Conservation (phyloP, 768 basidiomycete species). For the Mycena rosella region DNA sequence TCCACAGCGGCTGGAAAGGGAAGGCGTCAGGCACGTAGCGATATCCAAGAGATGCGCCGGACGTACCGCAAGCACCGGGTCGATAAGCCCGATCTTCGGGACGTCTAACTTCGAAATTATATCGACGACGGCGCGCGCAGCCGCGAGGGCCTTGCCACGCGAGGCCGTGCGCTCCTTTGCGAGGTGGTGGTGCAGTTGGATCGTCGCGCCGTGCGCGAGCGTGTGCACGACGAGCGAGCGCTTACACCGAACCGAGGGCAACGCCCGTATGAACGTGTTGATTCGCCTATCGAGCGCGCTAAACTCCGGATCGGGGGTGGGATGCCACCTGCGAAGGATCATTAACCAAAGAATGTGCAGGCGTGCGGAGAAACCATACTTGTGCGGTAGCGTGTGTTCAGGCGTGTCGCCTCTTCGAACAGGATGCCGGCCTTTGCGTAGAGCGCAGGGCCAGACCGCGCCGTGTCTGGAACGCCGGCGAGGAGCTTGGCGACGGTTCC, state of each 20-base stretch:
- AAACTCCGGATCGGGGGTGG: constrained; percentile 39
- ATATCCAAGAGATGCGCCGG: background rate
- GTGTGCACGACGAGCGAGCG: constrained; percentile 41
- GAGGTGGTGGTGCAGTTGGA: constrained; percentile 10
- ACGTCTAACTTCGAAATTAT: constrained; percentile 19
- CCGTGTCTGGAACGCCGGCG: constrained; percentile 7
- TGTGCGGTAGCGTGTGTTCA: constrained; percentile 3
- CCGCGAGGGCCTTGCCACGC: background rate
- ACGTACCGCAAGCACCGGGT: constrained; percentile 32
- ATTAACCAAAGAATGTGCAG: too few species aligned
- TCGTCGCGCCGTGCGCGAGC: constrained; percentile 35
- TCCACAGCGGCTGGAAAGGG: constrained; percentile 11
- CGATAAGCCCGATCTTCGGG: constrained; percentile 10
- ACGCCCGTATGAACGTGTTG: constrained; percentile 8
- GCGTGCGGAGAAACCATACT: background rate
- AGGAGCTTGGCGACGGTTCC: constrained; percentile 28
- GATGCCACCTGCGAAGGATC: background rate
- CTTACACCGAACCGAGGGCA: constrained; percentile 18
- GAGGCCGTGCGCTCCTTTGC: constrained; percentile 17
- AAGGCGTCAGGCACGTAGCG: background rate
- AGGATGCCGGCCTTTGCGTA: constrained; percentile 34
- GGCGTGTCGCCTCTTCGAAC: constrained; percentile 37
- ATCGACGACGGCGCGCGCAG: constrained; percentile 15
- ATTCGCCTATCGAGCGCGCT: constrained; percentile 37
- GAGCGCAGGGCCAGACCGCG: constrained; percentile 8